Percentiles rank a stretch among this genome's conserved stretches.
Conservation (phyloP, 164 flowering plant species). For the Umbellularia californica region DNA sequence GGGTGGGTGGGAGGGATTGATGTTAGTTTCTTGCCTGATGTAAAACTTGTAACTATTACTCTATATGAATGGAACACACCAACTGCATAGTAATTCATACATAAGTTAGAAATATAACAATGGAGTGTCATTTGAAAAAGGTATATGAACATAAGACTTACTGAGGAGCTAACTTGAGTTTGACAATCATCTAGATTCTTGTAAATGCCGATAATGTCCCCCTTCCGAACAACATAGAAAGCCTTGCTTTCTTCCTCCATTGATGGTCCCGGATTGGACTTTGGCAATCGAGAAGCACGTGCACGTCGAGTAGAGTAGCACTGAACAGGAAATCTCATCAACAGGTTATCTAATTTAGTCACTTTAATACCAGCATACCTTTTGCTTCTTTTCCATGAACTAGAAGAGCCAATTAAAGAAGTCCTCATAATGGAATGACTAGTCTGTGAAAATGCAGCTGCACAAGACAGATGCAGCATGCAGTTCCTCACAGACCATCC, state of each 20-base stretch:
- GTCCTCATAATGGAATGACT: conserved; percentile 21
- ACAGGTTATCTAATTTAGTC: conserved; percentile 20
- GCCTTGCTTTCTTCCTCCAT: conserved; percentile 59
- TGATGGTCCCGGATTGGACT: conserved; percentile 23
- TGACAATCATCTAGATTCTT: conserved; percentile 71
- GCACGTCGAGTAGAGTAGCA: conserved; percentile 41
- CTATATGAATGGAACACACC: too few relatives aligned
- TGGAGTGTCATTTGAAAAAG: not conserved
- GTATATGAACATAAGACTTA: not conserved
- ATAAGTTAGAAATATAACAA: too few relatives aligned
- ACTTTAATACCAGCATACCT: conserved; percentile 25
- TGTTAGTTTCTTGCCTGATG: not conserved
- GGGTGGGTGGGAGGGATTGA: too few relatives aligned
- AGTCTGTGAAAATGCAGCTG: conserved; percentile 35
- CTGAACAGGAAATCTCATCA: conserved; percentile 34
- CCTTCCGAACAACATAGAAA: conserved; percentile 86
- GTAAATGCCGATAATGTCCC: conserved; percentile 80
- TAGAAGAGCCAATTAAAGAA: conserved; percentile 18
- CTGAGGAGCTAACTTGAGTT: conserved; percentile 62
- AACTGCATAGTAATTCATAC: too few relatives aligned
- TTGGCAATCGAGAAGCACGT: conserved; percentile 12
- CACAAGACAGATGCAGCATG: conserved; percentile 38
- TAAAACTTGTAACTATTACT: too few relatives aligned
- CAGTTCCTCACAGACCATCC: conserved; percentile 45
- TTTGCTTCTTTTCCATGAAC: conserved; percentile 28